Base-by-base conservation (phyloP, 768 basidiomycete species). In the Boletus sp. region DNA sequence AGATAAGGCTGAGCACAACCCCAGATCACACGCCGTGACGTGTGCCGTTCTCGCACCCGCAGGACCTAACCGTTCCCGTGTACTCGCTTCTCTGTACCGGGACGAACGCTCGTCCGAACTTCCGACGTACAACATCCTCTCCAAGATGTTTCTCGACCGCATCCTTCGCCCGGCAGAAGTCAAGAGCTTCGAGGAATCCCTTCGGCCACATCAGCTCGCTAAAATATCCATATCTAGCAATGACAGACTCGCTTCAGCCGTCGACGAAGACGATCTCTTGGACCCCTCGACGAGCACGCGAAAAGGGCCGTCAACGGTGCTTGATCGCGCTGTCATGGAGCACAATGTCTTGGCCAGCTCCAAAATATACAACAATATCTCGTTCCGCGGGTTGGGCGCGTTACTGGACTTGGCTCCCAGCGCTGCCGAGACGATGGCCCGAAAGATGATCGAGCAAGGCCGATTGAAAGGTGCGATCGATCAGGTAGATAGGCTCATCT, bases 381-480 rank as follows among this genome's bases (percentile, higher is more conserved):
- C 93, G 29, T 98, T 98, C 75, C 78, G 83, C 29, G 97, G 96
- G n/a, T 75, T 98, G 10, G 97, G 97, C 20, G 85, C 90, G 1
- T 77, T 98, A 15, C 80, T 99, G 47, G 92, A 94, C 68, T 76
- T 98, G 60, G 89, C 92, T 4, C 90, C 96, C 14, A 89, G 89
- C 29, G 94, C 93, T 15, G 96, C 96, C 17, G 97, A 99, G 74
- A 93, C 87, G 1, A 98, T 98, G 90, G 95, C 96, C 10, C 83
- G 96, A 51, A 92, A 90, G 69, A 99, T 99, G 97, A 97, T 99
- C 50, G 94, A 98, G 69, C 97, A 99, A 74, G 90, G 93, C 9
- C 88, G 97, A 54, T 75, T 98, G 58, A 87, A 91, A 59, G 97
- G 91, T 29, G 87, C 87, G 56, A 96, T 99, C 56, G 97, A 99